Evolutionary conservation across 2,329 filamentous ascomycete species (phyloP), one percentile per base, ranked within the genome.

Genomic region (Aspergillus phoenicis): DNA sequence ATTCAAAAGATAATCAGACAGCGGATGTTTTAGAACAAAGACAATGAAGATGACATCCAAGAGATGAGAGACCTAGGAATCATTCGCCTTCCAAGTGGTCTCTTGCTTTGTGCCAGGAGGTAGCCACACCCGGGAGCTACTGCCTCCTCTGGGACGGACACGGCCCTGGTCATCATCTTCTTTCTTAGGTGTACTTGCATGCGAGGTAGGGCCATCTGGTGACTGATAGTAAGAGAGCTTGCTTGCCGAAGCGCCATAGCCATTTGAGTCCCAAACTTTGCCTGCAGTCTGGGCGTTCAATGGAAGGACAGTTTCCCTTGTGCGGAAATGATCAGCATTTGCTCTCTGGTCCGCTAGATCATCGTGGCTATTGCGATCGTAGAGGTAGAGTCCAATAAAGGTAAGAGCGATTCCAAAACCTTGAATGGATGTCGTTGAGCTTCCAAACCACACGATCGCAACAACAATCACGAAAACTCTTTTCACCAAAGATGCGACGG

Each of bases 401-500:
- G 95, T 99, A 49, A 99, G 85, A 4, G 80, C 85, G 70, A 99
- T 97, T 15, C 95, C 95, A 45, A 90, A 82, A 1, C 87, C 91
- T 77, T 99, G 95, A 15, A 96, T 77, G 15, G 83, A 84, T 5
- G 91, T 97, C 33, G 95, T 97, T 1, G 90, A 87, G 75, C 89
- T 97, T 65, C 92, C 90, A 78, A 98, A 99, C 95, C 95, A 99
- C 67, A 98, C 80, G 64, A 99, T 94, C 6, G 95, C 93, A 68
- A 97, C 90, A 61, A 95, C 86, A 69, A 99, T 97, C 71, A 99
- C 94, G 72, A 97, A 97, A 11, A 99, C 95, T 52, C 95, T 90
- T 80, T 99, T 99, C 78, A 99, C 95, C 63, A 99, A 82, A 59
- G 91, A 96, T 38, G 95, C 95, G 39, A 99, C 94, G 0, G 92